A percentile compares a stretch with the other conserved stretches of the same genome.
phyloP scores from a whole-genome alignment of 2,329 filamentous ascomycete genomes.

The Setomelanomma holmii region DNA sequence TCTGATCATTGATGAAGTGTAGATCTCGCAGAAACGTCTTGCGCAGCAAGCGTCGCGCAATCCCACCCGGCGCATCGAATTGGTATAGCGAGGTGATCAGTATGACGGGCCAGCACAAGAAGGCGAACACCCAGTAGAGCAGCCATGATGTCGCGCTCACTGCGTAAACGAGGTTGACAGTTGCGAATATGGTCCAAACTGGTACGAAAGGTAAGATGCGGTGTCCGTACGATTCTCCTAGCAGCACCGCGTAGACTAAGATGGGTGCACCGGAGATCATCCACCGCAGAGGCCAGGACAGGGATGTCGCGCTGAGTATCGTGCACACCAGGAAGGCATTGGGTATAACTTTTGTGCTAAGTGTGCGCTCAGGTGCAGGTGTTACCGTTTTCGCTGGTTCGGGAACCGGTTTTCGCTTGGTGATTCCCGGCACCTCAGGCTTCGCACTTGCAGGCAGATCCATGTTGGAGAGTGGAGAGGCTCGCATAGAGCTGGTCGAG shows the following conservation, averaged over 20 bases:
- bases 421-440: conserved; percentile 9
- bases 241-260: conserved; percentile 45
- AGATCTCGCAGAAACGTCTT: conserved; percentile 50
- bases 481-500: neutral
- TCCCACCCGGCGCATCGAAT: conserved; percentile 50
- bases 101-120: conserved; percentile 52
- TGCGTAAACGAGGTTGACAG: conserved; percentile 56
- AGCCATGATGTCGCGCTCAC: conserved; percentile 62
- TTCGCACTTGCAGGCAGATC: conserved; percentile 9
- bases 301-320: conserved; percentile 8
- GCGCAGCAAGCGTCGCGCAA: conserved; percentile 47
- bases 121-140: conserved; percentile 54
- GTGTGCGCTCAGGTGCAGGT: conserved; percentile 14
- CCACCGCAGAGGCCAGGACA: conserved; percentile 44
- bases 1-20: conserved; percentile 60
- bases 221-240: conserved; percentile 45
- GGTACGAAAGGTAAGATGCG: conserved; percentile 55
- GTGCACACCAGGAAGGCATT: conserved; percentile 20
- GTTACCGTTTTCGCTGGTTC: conserved; percentile 4
- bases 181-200: conserved; percentile 57
- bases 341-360: conserved; percentile 18
- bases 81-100: conserved; percentile 56
- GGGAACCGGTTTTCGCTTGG: conserved; percentile 22
- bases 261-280: conserved; percentile 52
- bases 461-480: conserved; percentile 11